Evolutionary conservation across 148 eudicot genomes (phyloP), one percentile per base, ranked within the genome.

Genomic region (Heliosperma pusillum): DNA sequence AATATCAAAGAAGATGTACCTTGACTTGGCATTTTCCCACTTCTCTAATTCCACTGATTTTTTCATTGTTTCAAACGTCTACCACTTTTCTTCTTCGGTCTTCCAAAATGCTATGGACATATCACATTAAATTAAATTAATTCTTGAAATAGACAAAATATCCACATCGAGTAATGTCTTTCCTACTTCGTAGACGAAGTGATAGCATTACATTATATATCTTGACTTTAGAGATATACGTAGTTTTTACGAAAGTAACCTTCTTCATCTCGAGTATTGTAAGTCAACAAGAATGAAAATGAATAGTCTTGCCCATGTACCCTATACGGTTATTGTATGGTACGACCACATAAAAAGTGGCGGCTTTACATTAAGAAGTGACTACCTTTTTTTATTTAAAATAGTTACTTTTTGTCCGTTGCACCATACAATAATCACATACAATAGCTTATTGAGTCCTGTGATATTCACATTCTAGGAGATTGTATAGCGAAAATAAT

Each of bases 21-120:
- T 62, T 27, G 67, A 76, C 61, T 56, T 57, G 67, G 73, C 77
- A 19, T 42, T 73, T 66, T 78, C 59, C 33, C 9, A 66, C 52
- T 57, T 66, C 0, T 36, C 42, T 36, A 61, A 12, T 26, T 61
- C 6, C 7, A 61, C 16, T 25, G 15, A 61, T 61, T 24, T 17
- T 79, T 58, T 47, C 25, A 70, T 61, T 40, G 25, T 70, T 70
- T 75, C 45, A 64, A 64, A 75, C 68, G 79, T 76, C 83, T 70
- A 71, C 72, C 26, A 27, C 25, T 75, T 80, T 80, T 80, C 83
- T 76, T 76, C 79, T 57, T 64, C 0, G 76, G 83, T 80, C 83
- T 76, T 71, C 73, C 68, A 66, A 6, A 16, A 17, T 7, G 12
- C 10, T 63, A 13, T 36, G 47, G 24, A 47, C 74, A 72, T 72